Evolutionary conservation across 163 green algal species (phyloP).

Genomic region (Chlamydomonas reinhardtii): DNA sequence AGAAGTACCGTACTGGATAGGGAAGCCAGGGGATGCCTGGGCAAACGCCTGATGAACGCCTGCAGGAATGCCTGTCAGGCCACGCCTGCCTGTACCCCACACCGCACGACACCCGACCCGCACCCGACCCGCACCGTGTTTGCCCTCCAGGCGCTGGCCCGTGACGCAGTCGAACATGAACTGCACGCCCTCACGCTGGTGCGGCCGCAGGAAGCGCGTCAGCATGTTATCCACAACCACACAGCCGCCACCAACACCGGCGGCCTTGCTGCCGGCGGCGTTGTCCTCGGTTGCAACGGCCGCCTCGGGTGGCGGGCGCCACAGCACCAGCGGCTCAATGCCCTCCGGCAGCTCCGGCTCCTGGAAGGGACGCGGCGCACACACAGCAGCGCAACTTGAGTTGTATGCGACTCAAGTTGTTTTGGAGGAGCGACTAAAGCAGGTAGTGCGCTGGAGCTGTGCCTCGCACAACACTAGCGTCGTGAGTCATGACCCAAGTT

Average conservation of each 20-base stretch:
- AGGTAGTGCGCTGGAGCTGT: no score
- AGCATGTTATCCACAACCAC: slow-evolving; percentile 94
- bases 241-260: background rate
- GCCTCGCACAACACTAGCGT: no score
- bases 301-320: slow-evolving; percentile 67
- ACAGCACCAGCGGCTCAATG: slow-evolving; percentile 93
- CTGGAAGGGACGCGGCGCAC: background rate
- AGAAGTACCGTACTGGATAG: no score
- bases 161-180: slow-evolving; percentile 99
- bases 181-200: slow-evolving; percentile 97
- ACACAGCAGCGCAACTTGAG: background rate
- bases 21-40: no score
- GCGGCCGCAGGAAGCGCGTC: slow-evolving; percentile 90
- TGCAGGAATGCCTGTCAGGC: no score
- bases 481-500: no score
- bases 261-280: background rate
- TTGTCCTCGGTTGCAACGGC: background rate
- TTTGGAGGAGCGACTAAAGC: no score
- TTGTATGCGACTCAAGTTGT: no score
- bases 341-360: slow-evolving; percentile 66
- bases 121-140: slow-evolving; percentile 60
- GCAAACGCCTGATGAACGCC: no score
- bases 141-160: slow-evolving; percentile 79
- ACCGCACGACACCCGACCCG: no score
- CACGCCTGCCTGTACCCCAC: no score